Conservation (phyloP, 768 basidiomycete genomes). For the Hericium erinaceus region DNA sequence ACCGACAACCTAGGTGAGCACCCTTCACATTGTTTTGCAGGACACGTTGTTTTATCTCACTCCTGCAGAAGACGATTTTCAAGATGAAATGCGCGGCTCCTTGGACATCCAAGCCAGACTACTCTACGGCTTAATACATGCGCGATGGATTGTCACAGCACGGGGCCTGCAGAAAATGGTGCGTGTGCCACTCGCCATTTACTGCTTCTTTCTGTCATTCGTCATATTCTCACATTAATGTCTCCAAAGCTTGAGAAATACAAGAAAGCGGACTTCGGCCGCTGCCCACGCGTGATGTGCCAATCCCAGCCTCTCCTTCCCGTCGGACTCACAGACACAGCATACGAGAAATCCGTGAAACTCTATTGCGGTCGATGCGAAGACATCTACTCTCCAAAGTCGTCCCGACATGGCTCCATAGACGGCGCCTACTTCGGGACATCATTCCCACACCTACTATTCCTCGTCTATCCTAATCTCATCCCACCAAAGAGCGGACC, state of each 20-base stretch:
- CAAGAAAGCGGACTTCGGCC: conserved; percentile 96
- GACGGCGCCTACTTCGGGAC: conserved; percentile 99
- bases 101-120: conserved; percentile 90
- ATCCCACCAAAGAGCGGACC: conserved; percentile 75
- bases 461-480: conserved; percentile 92
- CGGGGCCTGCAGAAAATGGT: conserved; percentile 96
- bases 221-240: not conserved
- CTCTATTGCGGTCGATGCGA: conserved; percentile 98
- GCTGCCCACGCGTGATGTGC: conserved; percentile 96
- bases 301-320: conserved; percentile 92
- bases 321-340: conserved; percentile 93
- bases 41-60: not conserved
- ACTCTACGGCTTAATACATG: conserved; percentile 93
- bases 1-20: conserved; percentile 86
- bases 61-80: conserved; percentile 80
- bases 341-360: conserved; percentile 98
- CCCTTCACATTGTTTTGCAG: not conserved
- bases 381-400: conserved; percentile 97
- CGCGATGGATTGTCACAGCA: conserved; percentile 93
- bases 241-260: conserved; percentile 80
- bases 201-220: not conserved
- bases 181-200: conserved; percentile 4
- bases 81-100: conserved; percentile 86
- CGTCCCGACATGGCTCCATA: conserved; percentile 91
- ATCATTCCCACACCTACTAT: conserved; percentile 93